phyloP scores from a whole-genome alignment of 2,329 filamentous ascomycete species.

The Fusarium palustre region DNA sequence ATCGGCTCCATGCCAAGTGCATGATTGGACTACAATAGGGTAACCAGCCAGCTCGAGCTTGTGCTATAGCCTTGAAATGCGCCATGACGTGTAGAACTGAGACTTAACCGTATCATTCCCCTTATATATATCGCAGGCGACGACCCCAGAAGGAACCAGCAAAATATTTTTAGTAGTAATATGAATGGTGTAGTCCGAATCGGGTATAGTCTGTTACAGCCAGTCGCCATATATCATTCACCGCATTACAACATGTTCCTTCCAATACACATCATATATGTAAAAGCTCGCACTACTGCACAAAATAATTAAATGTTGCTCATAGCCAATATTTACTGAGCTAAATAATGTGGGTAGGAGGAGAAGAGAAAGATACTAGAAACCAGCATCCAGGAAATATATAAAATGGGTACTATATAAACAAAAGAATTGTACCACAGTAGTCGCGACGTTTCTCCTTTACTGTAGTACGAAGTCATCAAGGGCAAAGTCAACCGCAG shows the following conservation, averaged over 20 bases:
- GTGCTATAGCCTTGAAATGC: background rate
- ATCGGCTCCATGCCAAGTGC: no score
- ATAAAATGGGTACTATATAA: background rate
- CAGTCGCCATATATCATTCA: no score
- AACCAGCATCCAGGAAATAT: background rate
- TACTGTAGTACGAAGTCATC: constrained; percentile 3
- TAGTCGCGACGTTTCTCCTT: accelerated
- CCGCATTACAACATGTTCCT: no score
- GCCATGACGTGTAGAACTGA: background rate
- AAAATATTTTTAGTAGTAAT: no score
- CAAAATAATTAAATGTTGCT: accelerated
- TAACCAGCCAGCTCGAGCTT: background rate
- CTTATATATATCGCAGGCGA: no score
- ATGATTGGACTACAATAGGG: no score
- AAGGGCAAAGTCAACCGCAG: background rate
- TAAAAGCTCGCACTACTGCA: background rate
- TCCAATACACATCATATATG: no score
- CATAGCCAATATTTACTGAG: background rate
- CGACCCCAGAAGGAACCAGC: no score
- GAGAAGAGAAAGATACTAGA: no score
- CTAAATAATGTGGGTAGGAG: background rate
- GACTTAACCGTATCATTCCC: no score
- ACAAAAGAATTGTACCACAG: background rate
- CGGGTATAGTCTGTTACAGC: no score
- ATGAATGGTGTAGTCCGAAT: no score